Evolutionary conservation across 1,284 basidiomycete species (phyloP).

Genomic region (Irpex sp.): DNA sequence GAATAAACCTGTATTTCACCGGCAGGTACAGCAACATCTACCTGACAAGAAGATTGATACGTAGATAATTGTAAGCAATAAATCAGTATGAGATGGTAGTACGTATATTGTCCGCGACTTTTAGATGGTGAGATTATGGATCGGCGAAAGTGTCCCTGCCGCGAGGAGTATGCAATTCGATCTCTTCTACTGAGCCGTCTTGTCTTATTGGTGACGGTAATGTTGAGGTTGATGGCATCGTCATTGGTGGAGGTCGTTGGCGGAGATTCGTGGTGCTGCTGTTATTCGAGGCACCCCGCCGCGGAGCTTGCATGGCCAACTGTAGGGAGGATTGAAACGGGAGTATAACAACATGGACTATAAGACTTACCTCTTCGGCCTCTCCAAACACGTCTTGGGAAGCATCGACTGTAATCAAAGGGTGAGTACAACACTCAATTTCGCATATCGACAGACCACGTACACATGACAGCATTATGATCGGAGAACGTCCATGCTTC

Average conservation of each 20-base stretch:
- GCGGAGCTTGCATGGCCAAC: conserved; percentile 4
- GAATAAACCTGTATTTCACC: background rate
- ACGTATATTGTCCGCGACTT: background rate
- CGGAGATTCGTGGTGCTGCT: background rate
- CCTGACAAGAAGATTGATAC: background rate
- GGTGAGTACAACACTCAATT: background rate
- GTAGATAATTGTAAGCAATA: background rate
- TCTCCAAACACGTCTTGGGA: conserved; percentile 54
- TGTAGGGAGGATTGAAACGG: background rate
- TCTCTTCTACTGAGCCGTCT: conserved; percentile 19
- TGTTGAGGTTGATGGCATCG: conserved; percentile 17
- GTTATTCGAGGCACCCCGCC: background rate
- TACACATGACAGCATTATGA: conserved; percentile 48
- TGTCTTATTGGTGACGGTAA: conserved; percentile 3
- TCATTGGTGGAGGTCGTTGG: conserved; percentile 11
- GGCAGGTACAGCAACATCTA: background rate
- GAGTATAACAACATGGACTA: background rate
- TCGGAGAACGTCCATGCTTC: conserved; percentile 49
- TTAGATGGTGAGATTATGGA: background rate
- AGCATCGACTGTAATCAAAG: conserved; percentile 36
- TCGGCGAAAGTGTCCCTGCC: conserved; percentile 5
- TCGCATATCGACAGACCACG: conserved; percentile 13
- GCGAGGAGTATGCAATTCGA: conserved; percentile 22
- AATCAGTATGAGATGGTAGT: background rate
- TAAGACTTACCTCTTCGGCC: conserved; percentile 37